Base-by-base conservation (phyloP, 169 alveolate genomes). In the Sarcocystis neurona region DNA sequence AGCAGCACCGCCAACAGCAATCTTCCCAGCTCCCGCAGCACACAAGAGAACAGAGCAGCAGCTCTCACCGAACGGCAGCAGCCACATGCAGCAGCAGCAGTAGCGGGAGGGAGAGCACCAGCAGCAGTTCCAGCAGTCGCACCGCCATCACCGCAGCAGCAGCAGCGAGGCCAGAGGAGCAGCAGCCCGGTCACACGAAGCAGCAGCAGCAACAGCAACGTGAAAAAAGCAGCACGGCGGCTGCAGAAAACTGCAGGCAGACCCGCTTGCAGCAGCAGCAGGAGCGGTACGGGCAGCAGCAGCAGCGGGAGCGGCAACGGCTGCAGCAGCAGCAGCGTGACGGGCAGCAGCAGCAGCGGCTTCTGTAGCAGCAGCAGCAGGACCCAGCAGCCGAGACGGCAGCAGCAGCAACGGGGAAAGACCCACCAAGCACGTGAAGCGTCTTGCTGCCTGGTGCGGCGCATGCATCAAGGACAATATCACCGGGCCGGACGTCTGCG, bases 381-480 rank as follows among this genome's bases (percentile, higher is more conserved):
- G n/a, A 32, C 1, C 58, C 58, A 74, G 82, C 58, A 74, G 68
- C 70, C 27, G 70, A 46, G 23, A 46, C 63, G 4, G 37, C 84
- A 75, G 84, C 84, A 44, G 66, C 56, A 75, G 39, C 32, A 75
- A 23, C 70, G 50, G 68, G 47, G 77, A 18, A 60, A 47, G n/a
- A 70, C 60, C 48, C 53, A 87, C 92, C 95, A 30, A 93, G 80
- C 30, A 79, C 48, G 60, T 93, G 95, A 34, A 93, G 53, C 30
- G 95, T 72, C 84, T 93, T 93, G 85, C 94, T 90, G 30, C 95
- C 95, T n/a, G 95, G 95, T 8, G 95, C 94, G 34, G 95, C 92
- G 56, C 95, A 93, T 23, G 92, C 95, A 60, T 93, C 95, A 12
- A 93, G 88, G 44, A 93, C 92, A 23, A 88, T 56, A 60, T 91